A percentile compares a stretch with the other conserved stretches of the same genome.
These are phyloP conservation scores for Solanum bulbocastanum DNA, from an alignment of 257 asterid genomes.

Conservation along the genomic window DNA sequence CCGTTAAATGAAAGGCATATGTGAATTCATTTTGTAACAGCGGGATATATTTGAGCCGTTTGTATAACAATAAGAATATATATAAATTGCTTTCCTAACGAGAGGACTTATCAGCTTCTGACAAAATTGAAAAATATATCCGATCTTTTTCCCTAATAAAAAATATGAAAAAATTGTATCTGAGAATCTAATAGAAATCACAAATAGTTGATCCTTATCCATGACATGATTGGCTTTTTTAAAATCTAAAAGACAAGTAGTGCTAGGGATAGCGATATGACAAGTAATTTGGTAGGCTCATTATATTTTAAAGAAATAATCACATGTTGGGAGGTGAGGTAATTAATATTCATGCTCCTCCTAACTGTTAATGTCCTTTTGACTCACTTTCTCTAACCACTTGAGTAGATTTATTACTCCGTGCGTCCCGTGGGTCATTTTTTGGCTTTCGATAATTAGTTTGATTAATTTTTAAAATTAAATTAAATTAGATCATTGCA, in stretches of 20 bases:
- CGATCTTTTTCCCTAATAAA: no score
- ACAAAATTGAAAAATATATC: no score
- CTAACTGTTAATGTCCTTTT: neutral
- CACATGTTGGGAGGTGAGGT: neutral
- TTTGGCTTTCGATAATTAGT: neutral
- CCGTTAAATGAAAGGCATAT: no score
- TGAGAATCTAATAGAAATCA: neutral
- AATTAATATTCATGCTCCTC: neutral
- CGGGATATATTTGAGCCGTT: no score
- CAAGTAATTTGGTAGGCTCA: neutral
- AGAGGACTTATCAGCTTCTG: no score
- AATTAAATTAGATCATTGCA: neutral
- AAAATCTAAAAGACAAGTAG: neutral
- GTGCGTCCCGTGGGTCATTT: neutral
- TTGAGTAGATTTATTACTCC: neutral
- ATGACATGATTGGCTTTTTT: neutral
- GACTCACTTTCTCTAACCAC: neutral
- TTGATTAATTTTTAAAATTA: neutral
- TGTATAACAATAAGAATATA: no score
- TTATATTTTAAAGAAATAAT: neutral
- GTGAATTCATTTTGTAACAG: no score
- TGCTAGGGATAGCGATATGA: neutral
- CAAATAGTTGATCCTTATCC: neutral
- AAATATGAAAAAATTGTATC: neutral
- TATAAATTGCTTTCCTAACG: no score